Evolutionary conservation across 176 grass and related monocot genomes (phyloP).

Genomic region (Musa beccarii): DNA sequence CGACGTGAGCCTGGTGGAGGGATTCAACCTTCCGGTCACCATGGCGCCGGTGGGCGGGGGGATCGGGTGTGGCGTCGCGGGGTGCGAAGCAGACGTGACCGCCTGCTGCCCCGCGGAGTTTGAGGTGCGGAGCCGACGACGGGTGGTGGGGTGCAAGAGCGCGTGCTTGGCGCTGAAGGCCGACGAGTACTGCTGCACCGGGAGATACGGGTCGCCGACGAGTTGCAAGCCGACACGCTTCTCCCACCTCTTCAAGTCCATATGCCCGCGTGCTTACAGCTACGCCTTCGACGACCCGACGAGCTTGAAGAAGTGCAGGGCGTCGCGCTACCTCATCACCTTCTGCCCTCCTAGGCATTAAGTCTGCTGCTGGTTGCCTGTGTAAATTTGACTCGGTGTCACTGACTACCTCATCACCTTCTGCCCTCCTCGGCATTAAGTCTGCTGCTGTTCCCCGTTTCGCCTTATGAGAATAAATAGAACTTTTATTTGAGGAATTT

Average conservation of each 20-base stretch:
- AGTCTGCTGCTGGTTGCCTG: not conserved
- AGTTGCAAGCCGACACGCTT: constrained; percentile 55
- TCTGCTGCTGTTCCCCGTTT: no score
- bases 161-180: constrained; percentile 59
- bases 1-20: constrained; percentile 75
- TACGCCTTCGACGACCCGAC: constrained; percentile 73
- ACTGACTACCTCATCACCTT: no score
- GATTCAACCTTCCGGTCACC: constrained; percentile 66
- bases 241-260: constrained; percentile 81
- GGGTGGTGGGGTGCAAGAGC: constrained; percentile 62
- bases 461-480: no score
- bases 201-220: constrained; percentile 43
- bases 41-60: constrained; percentile 68
- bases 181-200: constrained; percentile 82
- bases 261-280: constrained; percentile 83
- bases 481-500: no score
- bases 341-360: constrained; percentile 57
- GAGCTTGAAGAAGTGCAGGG: constrained; percentile 76
- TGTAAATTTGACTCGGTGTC: no score
- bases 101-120: constrained; percentile 61
- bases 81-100: constrained; percentile 58
- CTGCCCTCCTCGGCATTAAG: no score
- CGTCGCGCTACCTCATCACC: constrained; percentile 68
- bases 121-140: constrained; percentile 41
- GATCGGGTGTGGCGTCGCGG: constrained; percentile 61